Percentiles rank a stretch among this genome's conserved stretches.
These are phyloP conservation scores for Exobasidium cylindrosporum DNA, from an alignment of 1,284 basidiomycete genomes.

Conservation along the genomic window DNA sequence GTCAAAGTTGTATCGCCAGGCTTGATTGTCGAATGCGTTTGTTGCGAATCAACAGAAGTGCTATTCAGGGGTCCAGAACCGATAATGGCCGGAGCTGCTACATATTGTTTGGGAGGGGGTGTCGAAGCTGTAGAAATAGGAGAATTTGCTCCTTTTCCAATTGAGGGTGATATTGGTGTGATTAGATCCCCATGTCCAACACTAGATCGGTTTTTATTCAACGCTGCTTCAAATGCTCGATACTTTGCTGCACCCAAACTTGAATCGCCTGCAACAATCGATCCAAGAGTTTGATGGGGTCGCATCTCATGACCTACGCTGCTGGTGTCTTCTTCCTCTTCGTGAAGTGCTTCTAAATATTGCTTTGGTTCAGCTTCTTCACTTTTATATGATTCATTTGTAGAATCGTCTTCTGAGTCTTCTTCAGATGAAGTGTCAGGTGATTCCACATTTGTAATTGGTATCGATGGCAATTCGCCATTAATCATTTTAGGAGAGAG, in stretches of 20 bases:
- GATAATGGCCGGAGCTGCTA: not conserved
- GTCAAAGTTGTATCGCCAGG: not conserved
- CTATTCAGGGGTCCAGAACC: not conserved
- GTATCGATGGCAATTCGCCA: not conserved
- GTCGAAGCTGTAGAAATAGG: not conserved
- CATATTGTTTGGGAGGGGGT: not conserved
- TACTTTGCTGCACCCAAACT: constrained; percentile 1
- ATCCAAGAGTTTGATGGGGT: constrained; percentile 6
- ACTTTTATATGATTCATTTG: constrained; percentile 20
- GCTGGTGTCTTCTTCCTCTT: constrained; percentile 41
- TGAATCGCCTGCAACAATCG: not conserved
- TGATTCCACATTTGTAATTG: not conserved
- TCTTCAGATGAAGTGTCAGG: not conserved
- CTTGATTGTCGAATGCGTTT: not conserved
- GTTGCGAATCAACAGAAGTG: not conserved
- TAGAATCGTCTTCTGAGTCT: constrained; percentile 18
- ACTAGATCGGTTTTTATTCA: constrained; percentile 5
- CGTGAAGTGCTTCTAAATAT: constrained; percentile 33
- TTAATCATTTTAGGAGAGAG: not conserved
- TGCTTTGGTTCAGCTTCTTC: constrained; percentile 26
- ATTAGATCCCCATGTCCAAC: not conserved
- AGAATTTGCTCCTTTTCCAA: not conserved
- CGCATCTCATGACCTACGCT: constrained; percentile 38
- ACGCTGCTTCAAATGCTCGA: constrained; percentile 11
- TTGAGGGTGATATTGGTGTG: not conserved